Evolutionary conservation across 2,329 filamentous ascomycete species (phyloP).

Genomic region (Orbilia blumenaviensis): DNA sequence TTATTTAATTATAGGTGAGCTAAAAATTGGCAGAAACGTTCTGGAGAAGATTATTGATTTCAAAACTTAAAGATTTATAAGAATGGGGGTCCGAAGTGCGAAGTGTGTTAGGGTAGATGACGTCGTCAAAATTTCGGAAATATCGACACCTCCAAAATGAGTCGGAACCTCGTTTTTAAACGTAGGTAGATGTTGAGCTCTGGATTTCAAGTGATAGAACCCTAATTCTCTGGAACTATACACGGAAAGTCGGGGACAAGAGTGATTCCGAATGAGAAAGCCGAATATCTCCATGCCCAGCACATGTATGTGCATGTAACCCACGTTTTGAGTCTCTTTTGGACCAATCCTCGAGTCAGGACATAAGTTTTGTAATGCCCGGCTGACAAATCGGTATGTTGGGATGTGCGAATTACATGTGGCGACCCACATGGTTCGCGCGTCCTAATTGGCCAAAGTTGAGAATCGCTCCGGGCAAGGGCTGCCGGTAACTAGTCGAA

Average conservation of each 20-base stretch:
- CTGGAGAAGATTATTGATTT: not conserved
- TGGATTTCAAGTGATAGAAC: not conserved
- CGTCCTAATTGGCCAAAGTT: slow-evolving; percentile 11
- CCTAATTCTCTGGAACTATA: not conserved
- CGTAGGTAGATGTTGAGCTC: not conserved
- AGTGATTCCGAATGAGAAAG: slow-evolving; percentile 1
- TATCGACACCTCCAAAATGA: no score
- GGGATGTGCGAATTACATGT: not conserved
- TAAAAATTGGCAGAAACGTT: not conserved
- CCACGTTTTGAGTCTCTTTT: slow-evolving; percentile 8
- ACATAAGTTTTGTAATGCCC: slow-evolving; percentile 28
- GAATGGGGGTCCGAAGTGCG: slow-evolving; percentile 1
- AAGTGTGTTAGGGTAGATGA: not conserved
- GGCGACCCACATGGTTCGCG: not conserved
- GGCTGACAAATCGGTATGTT: slow-evolving; percentile 35
- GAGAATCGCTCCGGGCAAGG: slow-evolving; percentile 7
- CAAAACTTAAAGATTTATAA: not conserved
- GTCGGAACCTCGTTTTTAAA: no score
- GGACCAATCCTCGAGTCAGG: slow-evolving; percentile 33
- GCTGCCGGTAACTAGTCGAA: not conserved
- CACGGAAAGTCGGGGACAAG: not conserved
- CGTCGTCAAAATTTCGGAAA: not conserved
- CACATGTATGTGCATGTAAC: slow-evolving; percentile 11
- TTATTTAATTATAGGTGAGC: not conserved
- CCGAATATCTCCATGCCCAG: slow-evolving; percentile 29